A percentile compares a stretch with the other conserved stretches of the same genome.
Evolutionary conservation across 1,284 basidiomycete species (phyloP).

Genomic region (Sanghuangporus weigelae): DNA sequence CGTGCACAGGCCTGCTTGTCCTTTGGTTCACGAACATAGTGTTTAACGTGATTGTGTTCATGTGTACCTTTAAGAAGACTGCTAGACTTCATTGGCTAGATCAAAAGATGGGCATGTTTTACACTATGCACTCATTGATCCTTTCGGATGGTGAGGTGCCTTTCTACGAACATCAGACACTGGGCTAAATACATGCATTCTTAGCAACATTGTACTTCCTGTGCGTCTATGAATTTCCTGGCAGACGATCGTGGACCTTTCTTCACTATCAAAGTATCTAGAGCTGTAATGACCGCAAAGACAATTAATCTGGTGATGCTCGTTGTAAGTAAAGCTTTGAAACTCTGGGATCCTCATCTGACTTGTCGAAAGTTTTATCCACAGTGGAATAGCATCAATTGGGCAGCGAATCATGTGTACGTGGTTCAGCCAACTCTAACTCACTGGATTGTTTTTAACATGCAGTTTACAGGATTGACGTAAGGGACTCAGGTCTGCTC

Average conservation of each 20-base stretch:
- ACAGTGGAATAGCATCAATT: conserved; percentile 4
- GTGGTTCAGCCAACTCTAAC: neutral
- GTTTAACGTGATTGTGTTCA: conserved; percentile 8
- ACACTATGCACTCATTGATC: neutral
- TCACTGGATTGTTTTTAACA: neutral
- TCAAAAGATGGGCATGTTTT: neutral
- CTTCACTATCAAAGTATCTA: neutral
- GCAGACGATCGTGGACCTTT: neutral
- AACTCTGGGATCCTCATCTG: neutral
- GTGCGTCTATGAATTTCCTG: neutral
- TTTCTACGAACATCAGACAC: neutral
- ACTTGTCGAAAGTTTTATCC: conserved; percentile 2
- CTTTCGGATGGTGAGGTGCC: neutral
- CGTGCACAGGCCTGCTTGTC: neutral
- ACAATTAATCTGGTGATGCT: conserved; percentile 4
- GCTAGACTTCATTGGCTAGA: neutral
- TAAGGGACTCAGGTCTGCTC: neutral
- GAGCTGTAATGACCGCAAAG: conserved; percentile 3
- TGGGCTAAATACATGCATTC: neutral
- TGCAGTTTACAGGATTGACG: neutral
- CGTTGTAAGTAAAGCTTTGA: neutral
- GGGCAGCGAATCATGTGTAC: conserved; percentile 11
- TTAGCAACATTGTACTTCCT: conserved; percentile 3
- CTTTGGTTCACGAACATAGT: conserved; percentile 7
- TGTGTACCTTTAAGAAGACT: conserved; percentile 7